These are phyloP conservation scores for Prasinococcaceae sp. DNA, from an alignment of 139 green algal genomes.

Conservation along the genomic window DNA sequence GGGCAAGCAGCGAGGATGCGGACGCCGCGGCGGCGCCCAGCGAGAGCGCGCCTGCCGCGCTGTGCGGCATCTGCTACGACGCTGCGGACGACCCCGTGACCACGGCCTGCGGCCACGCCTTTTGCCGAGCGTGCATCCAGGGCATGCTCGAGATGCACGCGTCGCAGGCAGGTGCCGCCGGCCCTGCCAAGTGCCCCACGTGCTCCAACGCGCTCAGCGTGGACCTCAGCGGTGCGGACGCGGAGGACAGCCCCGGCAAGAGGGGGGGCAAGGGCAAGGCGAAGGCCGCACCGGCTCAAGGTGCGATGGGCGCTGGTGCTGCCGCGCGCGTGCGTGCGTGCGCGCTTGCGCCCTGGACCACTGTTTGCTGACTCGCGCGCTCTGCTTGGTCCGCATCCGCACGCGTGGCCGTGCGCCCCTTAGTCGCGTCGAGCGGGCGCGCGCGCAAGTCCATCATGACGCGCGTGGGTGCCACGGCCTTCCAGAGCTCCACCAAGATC, in stretches of 20 bases:
- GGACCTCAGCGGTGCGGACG: conserved; percentile 34
- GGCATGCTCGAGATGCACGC: too few relatives aligned
- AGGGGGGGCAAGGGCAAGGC: background rate
- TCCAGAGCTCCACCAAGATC: conserved; percentile 82
- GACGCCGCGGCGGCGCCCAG: background rate
- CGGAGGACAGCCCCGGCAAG: background rate
- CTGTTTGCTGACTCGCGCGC: too few relatives aligned
- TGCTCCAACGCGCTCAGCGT: conserved; percentile 59
- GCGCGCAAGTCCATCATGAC: conserved; percentile 48
- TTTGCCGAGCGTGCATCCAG: conserved; percentile 60
- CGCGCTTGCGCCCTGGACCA: too few relatives aligned
- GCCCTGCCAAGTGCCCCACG: conserved; percentile 42
- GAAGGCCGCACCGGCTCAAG: background rate
- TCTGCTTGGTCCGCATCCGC: too few relatives aligned
- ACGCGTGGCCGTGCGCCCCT: too few relatives aligned
- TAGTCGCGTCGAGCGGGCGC: background rate
- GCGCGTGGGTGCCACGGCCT: conserved; percentile 45
- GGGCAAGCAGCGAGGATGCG: conserved; percentile 3
- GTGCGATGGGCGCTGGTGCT: background rate
- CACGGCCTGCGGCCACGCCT: conserved; percentile 49
- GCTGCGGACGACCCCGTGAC: too few relatives aligned
- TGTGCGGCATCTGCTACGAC: too few relatives aligned
- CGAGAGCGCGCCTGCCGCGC: conserved; percentile 1
- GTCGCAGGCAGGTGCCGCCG: too few relatives aligned
- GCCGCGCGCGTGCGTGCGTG: too few relatives aligned